These are phyloP conservation scores for Boletus patriciae DNA, from an alignment of 768 basidiomycete genomes.

Conservation along the genomic window DNA sequence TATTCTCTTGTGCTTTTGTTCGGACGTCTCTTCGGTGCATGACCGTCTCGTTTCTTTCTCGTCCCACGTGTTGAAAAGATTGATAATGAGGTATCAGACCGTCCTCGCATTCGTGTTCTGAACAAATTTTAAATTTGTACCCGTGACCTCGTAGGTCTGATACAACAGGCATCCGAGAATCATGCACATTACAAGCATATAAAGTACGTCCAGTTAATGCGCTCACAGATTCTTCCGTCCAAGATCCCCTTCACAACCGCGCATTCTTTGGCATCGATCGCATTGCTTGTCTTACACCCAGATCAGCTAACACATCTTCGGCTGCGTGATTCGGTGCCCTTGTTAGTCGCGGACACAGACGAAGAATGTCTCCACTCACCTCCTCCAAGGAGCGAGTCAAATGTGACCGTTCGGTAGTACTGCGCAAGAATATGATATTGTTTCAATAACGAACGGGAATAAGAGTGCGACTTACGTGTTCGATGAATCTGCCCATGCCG, in stretches of 20 bases:
- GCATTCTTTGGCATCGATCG: conserved; percentile 70
- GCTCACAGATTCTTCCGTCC: background rate
- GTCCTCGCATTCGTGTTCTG: background rate
- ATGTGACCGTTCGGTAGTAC: conserved; percentile 34
- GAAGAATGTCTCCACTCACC: conserved; percentile 32
- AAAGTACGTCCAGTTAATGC: background rate
- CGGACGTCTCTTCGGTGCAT: background rate
- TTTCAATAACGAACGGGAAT: background rate
- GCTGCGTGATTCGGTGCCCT: conserved; percentile 36
- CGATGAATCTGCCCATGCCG: conserved; percentile 63
- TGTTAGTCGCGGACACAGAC: background rate
- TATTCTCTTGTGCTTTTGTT: background rate
- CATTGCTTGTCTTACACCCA: conserved; percentile 81
- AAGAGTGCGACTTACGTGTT: conserved; percentile 43
- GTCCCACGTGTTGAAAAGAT: too few relatives aligned
- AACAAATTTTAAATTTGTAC: background rate
- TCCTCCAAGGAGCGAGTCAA: conserved; percentile 63
- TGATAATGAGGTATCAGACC: too few relatives aligned
- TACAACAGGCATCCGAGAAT: background rate
- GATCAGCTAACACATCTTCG: conserved; percentile 73
- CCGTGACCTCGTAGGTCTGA: background rate
- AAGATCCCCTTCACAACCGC: conserved; percentile 44
- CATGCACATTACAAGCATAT: background rate
- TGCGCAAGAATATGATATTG: conserved; percentile 18
- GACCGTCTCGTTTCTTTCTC: too few relatives aligned